Conservation (phyloP, 768 basidiomycete genomes). For the Leccinellum rugosiceps region DNA sequence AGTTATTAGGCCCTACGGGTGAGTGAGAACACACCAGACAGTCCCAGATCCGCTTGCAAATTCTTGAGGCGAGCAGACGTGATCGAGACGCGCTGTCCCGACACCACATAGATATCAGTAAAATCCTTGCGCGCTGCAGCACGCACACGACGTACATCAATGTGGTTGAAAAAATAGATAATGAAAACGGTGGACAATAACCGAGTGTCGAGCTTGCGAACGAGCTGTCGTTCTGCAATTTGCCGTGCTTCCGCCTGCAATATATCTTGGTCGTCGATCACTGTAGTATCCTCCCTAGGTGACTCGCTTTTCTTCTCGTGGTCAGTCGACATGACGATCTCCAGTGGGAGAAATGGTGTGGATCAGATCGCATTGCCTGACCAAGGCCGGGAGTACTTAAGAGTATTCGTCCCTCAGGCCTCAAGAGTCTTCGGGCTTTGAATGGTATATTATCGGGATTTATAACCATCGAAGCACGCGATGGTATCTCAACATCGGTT, state of each 20-base stretch:
- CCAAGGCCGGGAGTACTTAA: neutral
- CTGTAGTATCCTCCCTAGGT: neutral
- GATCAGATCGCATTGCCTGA: neutral
- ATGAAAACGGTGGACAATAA: slow-evolving; percentile 55
- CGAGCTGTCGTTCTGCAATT: slow-evolving; percentile 32
- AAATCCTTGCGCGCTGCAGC: neutral
- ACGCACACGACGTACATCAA: slow-evolving; percentile 44
- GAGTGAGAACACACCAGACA: neutral
- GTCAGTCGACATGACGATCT: slow-evolving; percentile 10
- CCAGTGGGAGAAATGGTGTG: neutral
- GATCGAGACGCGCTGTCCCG: neutral
- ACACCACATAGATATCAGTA: neutral
- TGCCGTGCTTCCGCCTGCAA: slow-evolving; percentile 5
- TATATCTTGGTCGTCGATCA: neutral
- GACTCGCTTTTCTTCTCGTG: slow-evolving; percentile 15
- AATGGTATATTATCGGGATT: neutral
- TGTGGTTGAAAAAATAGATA: slow-evolving; percentile 66
- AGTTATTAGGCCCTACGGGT: neutral
- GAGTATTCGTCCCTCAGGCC: neutral
- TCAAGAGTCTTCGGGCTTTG: neutral
- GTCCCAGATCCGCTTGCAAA: neutral
- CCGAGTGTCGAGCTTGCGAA: slow-evolving; percentile 54
- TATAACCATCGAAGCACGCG: neutral
- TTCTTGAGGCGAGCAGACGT: neutral
- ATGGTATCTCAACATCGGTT: neutral